phyloP scores from a whole-genome alignment of 139 green algal species.

The Trebouxia sp. region DNA sequence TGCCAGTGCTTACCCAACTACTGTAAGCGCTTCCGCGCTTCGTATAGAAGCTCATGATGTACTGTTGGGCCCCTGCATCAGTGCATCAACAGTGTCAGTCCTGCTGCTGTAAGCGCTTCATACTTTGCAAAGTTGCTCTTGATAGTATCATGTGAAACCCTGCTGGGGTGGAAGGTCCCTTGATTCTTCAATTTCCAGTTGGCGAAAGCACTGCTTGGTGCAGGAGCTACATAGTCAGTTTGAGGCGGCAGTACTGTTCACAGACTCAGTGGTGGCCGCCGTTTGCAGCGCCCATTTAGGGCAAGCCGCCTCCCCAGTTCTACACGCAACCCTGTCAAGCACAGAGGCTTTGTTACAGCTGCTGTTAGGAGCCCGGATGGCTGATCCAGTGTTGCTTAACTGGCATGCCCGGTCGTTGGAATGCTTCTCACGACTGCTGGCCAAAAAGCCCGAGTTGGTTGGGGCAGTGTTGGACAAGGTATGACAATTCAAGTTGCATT shows the following conservation, averaged over 20 bases:
- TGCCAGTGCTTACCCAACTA: not conserved
- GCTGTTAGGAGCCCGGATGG: constrained; percentile 36
- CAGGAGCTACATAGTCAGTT: constrained; percentile 44
- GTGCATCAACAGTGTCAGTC: not conserved
- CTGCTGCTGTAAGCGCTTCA: not conserved
- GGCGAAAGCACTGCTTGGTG: not conserved
- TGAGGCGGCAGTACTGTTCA: constrained; percentile 48
- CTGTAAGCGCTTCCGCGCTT: not conserved
- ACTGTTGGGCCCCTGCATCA: constrained; percentile 13
- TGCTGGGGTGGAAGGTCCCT: not conserved
- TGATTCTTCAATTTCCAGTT: not conserved
- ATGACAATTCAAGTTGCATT: too few species aligned
- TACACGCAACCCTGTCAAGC: constrained; percentile 10
- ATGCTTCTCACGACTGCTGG: constrained; percentile 42
- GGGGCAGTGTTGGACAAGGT: constrained; percentile 32
- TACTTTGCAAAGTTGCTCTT: not conserved
- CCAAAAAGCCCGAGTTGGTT: constrained; percentile 22
- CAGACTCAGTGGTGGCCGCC: constrained; percentile 39
- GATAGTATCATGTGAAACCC: not conserved
- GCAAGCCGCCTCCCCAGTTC: not conserved
- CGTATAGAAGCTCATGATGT: too few species aligned
- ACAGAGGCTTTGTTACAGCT: constrained; percentile 50
- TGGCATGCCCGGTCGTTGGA: constrained; percentile 42
- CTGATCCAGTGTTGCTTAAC: constrained; percentile 39
- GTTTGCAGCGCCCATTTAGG: constrained; percentile 39